phyloP scores from a whole-genome alignment of 73 alveolate species.

The Paramecium tetraurelia region DNA sequence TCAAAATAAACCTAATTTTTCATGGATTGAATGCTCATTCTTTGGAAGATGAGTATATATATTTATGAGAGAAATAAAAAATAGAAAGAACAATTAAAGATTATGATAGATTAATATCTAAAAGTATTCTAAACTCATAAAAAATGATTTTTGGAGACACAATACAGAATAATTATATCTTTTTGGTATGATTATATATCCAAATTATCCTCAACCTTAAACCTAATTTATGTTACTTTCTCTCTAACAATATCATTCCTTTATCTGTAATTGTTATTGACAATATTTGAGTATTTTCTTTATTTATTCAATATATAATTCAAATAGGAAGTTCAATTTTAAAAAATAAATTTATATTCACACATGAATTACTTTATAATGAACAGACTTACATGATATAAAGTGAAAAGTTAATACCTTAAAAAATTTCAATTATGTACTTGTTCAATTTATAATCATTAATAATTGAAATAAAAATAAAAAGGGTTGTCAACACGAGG shows the following conservation, averaged over 20 bases:
- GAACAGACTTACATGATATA: not conserved
- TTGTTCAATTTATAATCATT: not conserved
- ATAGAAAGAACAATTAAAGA: not conserved
- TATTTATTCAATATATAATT: too few species aligned
- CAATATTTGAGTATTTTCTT: too few species aligned
- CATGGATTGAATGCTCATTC: not conserved
- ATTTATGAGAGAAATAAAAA: not conserved
- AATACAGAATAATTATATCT: too few species aligned
- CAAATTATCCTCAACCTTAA: too few species aligned
- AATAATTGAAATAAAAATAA: not conserved
- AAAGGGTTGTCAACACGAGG: conserved; percentile 90
- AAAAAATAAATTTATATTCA: too few species aligned
- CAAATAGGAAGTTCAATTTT: too few species aligned
- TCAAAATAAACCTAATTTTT: not conserved
- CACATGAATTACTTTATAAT: not conserved
- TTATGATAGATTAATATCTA: not conserved
- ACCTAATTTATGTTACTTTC: not conserved
- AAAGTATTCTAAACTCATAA: not conserved
- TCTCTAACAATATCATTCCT: not conserved
- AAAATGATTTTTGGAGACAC: not conserved
- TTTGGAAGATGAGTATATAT: not conserved
- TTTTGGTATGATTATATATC: too few species aligned
- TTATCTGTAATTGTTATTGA: not conserved
- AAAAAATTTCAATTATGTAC: too few species aligned
- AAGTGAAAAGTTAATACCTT: not conserved